Percentiles rank a stretch among this genome's conserved stretches.
phyloP scores from a whole-genome alignment of 2,329 filamentous ascomycete genomes.

The Arthrobotrys sphaeroides region DNA sequence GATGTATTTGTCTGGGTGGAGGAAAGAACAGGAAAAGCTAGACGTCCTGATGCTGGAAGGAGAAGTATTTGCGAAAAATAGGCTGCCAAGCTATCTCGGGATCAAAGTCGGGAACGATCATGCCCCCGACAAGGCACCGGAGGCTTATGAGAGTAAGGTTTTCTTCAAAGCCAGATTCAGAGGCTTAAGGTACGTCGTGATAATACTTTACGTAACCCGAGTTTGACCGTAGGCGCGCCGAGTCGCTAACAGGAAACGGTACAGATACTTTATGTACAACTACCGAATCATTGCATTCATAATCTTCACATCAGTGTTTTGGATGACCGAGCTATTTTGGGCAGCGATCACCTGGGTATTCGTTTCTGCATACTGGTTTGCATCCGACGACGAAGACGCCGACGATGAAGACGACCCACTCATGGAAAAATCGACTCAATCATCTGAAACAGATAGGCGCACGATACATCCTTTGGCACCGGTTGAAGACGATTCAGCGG shows the following conservation, averaged over 20 bases:
- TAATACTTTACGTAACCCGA: conserved; percentile 10
- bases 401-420: conserved; percentile 24
- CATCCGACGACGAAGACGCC: conserved; percentile 2
- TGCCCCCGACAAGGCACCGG: conserved; percentile 39
- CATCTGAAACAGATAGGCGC: conserved; percentile 22
- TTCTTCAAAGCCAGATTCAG: conserved; percentile 54
- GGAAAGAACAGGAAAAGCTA: conserved; percentile 54
- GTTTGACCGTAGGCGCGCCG: background rate
- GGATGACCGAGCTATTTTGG: conserved; percentile 76
- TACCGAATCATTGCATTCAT: conserved; percentile 78
- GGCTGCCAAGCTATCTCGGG: conserved; percentile 24
- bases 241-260: conserved; percentile 21
- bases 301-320: conserved; percentile 76
- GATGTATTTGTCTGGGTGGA: conserved; percentile 52
- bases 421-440: background rate
- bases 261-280: conserved; percentile 85
- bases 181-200: conserved; percentile 70
- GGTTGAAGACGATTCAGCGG: conserved; percentile 47
- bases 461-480: conserved; percentile 44
- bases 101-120: conserved; percentile 29
- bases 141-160: conserved; percentile 54
- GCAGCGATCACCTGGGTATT: conserved; percentile 73
- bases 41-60: conserved; percentile 53
- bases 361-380: conserved; percentile 61
- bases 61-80: conserved; percentile 32